A percentile compares a stretch with the other conserved stretches of the same genome.
phyloP scores from a whole-genome alignment of 1,284 basidiomycete species.

The Ustilago bromivora region DNA sequence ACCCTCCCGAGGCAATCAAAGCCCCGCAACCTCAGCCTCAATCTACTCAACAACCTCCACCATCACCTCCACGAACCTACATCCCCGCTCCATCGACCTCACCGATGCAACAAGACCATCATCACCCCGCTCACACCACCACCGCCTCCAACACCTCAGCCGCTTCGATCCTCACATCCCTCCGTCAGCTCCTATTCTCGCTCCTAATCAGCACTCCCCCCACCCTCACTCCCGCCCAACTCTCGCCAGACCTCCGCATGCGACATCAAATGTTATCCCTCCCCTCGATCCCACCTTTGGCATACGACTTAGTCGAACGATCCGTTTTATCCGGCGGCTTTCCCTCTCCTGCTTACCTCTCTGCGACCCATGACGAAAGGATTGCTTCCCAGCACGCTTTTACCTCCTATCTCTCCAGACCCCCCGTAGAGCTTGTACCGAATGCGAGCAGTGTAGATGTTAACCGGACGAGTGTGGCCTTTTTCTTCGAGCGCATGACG shows the following conservation, averaged over 20 bases:
- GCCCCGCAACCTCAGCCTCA: too few species aligned
- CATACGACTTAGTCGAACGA: conserved; percentile 19
- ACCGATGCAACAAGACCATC: not conserved
- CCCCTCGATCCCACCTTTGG: conserved; percentile 7
- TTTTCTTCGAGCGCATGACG: conserved; percentile 6
- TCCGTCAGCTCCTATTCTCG: not conserved
- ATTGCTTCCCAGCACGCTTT: conserved; percentile 6
- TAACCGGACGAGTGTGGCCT: not conserved
- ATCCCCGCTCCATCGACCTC: not conserved
- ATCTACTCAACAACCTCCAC: not conserved
- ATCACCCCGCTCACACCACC: not conserved
- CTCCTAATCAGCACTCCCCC: conserved; percentile 30
- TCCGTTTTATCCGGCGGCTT: not conserved
- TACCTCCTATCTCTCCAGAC: conserved; percentile 23
- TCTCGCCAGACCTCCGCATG: conserved; percentile 35
- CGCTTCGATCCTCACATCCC: not conserved
- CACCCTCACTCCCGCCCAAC: conserved; percentile 5
- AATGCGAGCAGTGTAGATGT: not conserved
- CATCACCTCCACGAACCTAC: not conserved
- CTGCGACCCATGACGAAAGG: not conserved
- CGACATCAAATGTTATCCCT: conserved; percentile 41
- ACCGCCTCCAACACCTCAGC: not conserved
- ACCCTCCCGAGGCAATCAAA: not conserved
- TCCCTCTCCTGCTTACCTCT: not conserved
- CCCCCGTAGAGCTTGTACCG: conserved; percentile 14